Conservation (phyloP, 108 stramenopile species). For the Pinguiococcus pyrenoidosus region DNA sequence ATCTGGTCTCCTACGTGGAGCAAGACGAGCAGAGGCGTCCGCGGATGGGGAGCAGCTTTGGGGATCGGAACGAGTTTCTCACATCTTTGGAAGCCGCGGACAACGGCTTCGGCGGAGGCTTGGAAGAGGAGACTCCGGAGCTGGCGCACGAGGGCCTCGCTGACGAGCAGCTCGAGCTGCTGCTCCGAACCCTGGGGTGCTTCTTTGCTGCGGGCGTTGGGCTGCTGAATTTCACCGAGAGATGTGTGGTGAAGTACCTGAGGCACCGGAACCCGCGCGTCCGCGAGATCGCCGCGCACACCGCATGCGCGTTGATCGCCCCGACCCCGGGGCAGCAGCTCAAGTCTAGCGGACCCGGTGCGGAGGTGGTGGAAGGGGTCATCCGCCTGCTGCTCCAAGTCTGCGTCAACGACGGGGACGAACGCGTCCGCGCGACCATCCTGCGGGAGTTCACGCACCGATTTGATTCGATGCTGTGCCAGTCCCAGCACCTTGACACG, state of each 20-base stretch:
- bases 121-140: no score
- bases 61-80: no score
- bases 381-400: slow-evolving; percentile 57
- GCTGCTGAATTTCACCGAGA: slow-evolving; percentile 12
- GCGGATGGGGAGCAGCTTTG: no score
- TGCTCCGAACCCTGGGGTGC: slow-evolving; percentile 63
- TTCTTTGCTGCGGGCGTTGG: slow-evolving; percentile 49
- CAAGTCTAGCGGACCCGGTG: no score
- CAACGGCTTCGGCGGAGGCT: no score
- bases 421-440: slow-evolving; percentile 63
- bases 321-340: slow-evolving; percentile 3
- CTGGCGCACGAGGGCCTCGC: no score
- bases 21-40: no score
- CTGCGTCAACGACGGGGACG: slow-evolving; percentile 64
- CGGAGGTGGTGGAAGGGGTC: slow-evolving; percentile 60
- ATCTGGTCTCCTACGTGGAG: no score
- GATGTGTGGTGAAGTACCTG: slow-evolving; percentile 54
- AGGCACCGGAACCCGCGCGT: slow-evolving; percentile 57
- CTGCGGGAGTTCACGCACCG: slow-evolving; percentile 59
- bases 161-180: no score
- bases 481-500: slow-evolving; percentile 56
- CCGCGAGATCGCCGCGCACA: slow-evolving; percentile 58
- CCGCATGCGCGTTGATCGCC: slow-evolving; percentile 63
- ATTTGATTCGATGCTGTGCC: slow-evolving; percentile 70
- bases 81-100: no score